Base-by-base conservation (phyloP, 768 basidiomycete genomes). In the Xerocomellus dryophilus region DNA sequence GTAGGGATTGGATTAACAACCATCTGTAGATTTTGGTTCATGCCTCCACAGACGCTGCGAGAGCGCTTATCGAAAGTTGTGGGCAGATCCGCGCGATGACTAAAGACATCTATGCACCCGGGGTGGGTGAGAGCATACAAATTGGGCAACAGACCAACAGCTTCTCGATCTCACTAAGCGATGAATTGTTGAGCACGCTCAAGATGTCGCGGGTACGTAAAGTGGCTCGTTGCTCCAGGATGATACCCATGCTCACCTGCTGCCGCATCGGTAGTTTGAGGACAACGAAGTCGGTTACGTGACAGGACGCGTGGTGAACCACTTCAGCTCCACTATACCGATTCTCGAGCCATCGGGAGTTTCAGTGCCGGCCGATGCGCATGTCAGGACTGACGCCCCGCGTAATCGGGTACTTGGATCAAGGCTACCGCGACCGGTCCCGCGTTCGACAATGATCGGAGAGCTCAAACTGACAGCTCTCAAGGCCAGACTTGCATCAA, bases 261-360 rank as follows among this genome's bases (percentile, higher is more conserved):
- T 31, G 43, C 11, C 43, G n/a, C n/a, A 21, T 51, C 34, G 57
- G 20, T 35, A 98, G 94, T 98, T 97, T 66, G 97, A 98, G 65
- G 96, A 98, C 68, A 98, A 94, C 63, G 94, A 98, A 71, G 89
- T 99, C 42, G 93, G 91, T 17, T 95, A 86, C 69, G 85, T 99
- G 41, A 84, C 85, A 20, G 97, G 97, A 20, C 83, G 89, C n/a
- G 84, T 98, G 31, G 79, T 87, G 4, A 82, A 86, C 29, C 87
- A 90, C 52, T 85, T 92, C 17, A 92, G 86, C 57, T 93, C 95
- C 3, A 90, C 85, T 6, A 86, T 98, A 50, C 94, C 96, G 1
- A 82, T 86, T 14, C 84, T 99, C 27, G 95, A 97, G 65, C 86
- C 88, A 7, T 70, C 79, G 27, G 73, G 74, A 21, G 63, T 76